Evolutionary conservation across 1,284 basidiomycete genomes (phyloP), one percentile per base, ranked within the genome.

Genomic region (Mycena sp.): DNA sequence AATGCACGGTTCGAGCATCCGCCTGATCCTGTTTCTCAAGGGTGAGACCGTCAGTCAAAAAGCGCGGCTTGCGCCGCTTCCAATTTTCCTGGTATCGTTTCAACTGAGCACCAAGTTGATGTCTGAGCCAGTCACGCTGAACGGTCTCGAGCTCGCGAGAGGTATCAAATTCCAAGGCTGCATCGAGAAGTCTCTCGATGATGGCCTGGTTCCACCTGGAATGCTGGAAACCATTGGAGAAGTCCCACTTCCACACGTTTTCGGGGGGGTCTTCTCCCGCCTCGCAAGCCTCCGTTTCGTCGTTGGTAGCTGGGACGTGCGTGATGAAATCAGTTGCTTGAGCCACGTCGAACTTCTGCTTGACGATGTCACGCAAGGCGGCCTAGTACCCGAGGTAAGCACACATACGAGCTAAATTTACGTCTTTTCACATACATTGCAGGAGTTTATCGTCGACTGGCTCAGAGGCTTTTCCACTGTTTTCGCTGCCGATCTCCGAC

Each of bases 181-280:
- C 4, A 2, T 23, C 41, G 2, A 60, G 25, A 2, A 60, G 16
- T 26, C 32, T 44, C 2, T 30, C 7, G 5, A 9, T 21, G 25
- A 60, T n/a, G 17, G n/a, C n/a, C 1, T 2, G 4, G 32, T 60
- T 60, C 58, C 58, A 60, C 5, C 16, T n/a, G 6, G 49, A 52
- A 4, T 25, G 4, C 7, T 2, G 1, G 11, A 45, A 60, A 2
- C 50, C 50, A 1, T 6, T 14, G 11, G 21, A 35, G 30, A 59
- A 59, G 19, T 59, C 57, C 57, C 28, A 52, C n/a, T 38, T 40
- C 48, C 56, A 58, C 17, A 43, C 37, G 25, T 38, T 23, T n/a
- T 58, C 45, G 26, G 4, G 26, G n/a, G 37, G 37, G 46, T 6
- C 26, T n/a, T 4, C 14, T 6, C 4, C 12, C 11, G 25, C 9